These are phyloP conservation scores for Barnettozyma californica DNA, from an alignment of 805 yeast species.

Conservation along the genomic window DNA sequence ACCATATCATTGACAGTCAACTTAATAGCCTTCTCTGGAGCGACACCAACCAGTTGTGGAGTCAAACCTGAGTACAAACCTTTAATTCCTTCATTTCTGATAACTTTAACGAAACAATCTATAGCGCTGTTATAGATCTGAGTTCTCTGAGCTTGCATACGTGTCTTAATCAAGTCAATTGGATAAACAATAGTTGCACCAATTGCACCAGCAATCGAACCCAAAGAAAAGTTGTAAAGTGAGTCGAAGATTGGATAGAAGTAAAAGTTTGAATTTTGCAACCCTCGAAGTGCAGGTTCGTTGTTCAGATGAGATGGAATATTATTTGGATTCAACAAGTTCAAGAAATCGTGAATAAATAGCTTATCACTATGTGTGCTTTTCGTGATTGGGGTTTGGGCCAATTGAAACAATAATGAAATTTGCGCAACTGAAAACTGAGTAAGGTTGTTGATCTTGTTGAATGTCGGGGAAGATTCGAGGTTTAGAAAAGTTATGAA, in stretches of 20 bases:
- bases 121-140: constrained; percentile 70
- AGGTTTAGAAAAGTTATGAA: constrained; percentile 30
- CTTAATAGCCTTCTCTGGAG: constrained; percentile 97
- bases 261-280: constrained; percentile 28
- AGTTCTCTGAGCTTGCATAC: constrained; percentile 93
- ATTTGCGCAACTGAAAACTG: constrained; percentile 38
- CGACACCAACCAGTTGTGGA: constrained; percentile 94
- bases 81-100: constrained; percentile 68
- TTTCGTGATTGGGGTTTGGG: constrained; percentile 10
- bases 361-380: constrained; percentile 12
- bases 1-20: constrained; percentile 89
- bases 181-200: constrained; percentile 99
- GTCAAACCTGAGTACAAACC: constrained; percentile 91
- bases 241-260: constrained; percentile 75
- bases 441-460: constrained; percentile 36
- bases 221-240: constrained; percentile 79
- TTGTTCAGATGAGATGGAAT: constrained; percentile 23
- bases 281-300: constrained; percentile 4
- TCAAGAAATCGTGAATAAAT: constrained; percentile 35
- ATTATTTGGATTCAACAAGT: constrained; percentile 37
- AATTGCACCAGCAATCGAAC: constrained; percentile 94
- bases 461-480: constrained; percentile 26
- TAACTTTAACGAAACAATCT: constrained; percentile 80
- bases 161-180: constrained; percentile 89
- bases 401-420: constrained; percentile 28